Evolutionary conservation across 768 basidiomycete genomes (phyloP).

Genomic region (Mycena indigotica): DNA sequence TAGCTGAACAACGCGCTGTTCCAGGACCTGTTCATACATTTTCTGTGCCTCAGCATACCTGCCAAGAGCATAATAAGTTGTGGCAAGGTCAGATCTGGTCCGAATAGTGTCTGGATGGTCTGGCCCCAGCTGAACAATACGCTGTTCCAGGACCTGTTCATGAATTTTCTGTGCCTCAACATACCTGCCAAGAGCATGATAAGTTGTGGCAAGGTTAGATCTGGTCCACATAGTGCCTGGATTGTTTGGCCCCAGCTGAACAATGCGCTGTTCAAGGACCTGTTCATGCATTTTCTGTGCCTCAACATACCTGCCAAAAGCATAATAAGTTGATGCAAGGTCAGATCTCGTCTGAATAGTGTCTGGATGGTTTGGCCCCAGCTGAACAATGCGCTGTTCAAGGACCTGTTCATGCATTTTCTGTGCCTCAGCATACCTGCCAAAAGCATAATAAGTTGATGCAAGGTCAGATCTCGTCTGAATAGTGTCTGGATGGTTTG

Average conservation of each 20-base stretch:
- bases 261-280: neutral
- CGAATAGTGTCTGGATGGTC: too few relatives aligned
- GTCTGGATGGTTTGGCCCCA: neutral
- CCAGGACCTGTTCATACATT: too few relatives aligned
- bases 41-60: too few relatives aligned
- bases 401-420: neutral
- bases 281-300: neutral
- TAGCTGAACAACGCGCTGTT: too few relatives aligned
- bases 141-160: too few relatives aligned
- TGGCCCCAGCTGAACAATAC: too few relatives aligned
- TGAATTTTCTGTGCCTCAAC: too few relatives aligned
- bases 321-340: neutral
- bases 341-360: neutral
- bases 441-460: neutral
- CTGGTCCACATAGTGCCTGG: neutral
- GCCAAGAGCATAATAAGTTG: too few relatives aligned
- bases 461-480: neutral
- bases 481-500: neutral
- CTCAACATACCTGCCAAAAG: neutral
- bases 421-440: too few relatives aligned
- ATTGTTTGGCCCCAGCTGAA: neutral
- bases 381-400: neutral
- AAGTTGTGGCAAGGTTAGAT: neutral
- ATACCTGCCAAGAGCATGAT: neutral
- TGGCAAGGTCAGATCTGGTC: too few relatives aligned